Evolutionary conservation across 805 yeast genomes (phyloP), one percentile per base, ranked within the genome.

Genomic region (Saccharomycopsis fodiens): DNA sequence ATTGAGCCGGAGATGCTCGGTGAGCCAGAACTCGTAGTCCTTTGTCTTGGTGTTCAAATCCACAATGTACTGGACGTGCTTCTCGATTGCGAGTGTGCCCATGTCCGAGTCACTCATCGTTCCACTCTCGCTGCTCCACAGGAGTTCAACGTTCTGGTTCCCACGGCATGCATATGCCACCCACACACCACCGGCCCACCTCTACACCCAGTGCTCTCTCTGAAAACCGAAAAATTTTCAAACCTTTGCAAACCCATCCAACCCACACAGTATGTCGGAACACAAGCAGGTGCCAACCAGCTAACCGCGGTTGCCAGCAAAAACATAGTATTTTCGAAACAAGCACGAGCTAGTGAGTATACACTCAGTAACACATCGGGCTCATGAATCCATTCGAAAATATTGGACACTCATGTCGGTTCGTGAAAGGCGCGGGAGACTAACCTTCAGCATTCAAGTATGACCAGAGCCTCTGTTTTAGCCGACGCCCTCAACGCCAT

Each of bases 391-490:
- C 46, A 41, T 37, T n/a, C 15, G 13, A 7, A 8, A 12, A 39
- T 39, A 13, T n/a, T 17, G 47, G 51, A 47, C 51, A 47, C 51
- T 47, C 51, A 44, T 47, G 51, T 44, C 44, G 51, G 51, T 47
- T 47, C 51, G 47, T 31, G 5, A 12, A 20, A 35, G 34, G 38
- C 35, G 35, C 27, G 22, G 39, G 7, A 8, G 12, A 17, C 6
- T 16, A 32, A 8, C 6, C 7, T n/a, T 19, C 5, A 21, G 35
- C 5, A 19, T 17, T 16, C 31, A 13, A 77, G 66, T 68, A 88
- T 89, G 97, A 86, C 96, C 72, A 89, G 96, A 79, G 78, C 96
- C 61, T 88, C 97, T 64, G 97, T 85, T 72, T 85, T 88, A 72
- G 96, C 96, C 69, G 97, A 88, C 77, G 96, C 96, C 69, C 83